Base-by-base conservation (phyloP, 176 grass and related monocot species). In the Eragrostis curvula region DNA sequence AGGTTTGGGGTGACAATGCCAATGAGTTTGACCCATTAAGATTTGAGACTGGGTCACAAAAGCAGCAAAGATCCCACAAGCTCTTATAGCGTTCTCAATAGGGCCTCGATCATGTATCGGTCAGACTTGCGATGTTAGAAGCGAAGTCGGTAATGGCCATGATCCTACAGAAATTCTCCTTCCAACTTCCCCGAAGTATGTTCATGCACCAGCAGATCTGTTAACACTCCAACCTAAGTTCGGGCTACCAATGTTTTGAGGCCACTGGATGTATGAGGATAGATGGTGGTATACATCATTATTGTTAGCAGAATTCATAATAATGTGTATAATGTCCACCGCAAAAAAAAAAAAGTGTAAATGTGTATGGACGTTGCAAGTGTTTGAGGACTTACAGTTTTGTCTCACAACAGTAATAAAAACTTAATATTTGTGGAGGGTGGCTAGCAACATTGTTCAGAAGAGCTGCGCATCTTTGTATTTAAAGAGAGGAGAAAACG, bases 101-200 rank as follows among this genome's bases (percentile, higher is more conserved):
- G 82, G 82, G 5, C 72, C 82, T 25, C 68, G 82, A 17, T 59
- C 82, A 4, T 84, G 82, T 63, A 84, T 84, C 25, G 82, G 82
- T 12, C 82, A 84, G 61, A 77, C 77, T 84, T 1, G 82, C 82
- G 0, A 77, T 84, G 73, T 18, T 77, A 48, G 73, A 84, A 84
- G 82, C 73, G 1, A 84, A 84, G 64, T 69, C 63, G 0, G 82
- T 60, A 0, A 59, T 84, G 82, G 63, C 51, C 64, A 59, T 84
- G 82, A 84, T 84, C 63, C 51, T 84, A 41, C 74, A 77, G 51
- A 84, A 70, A 46, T 84, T 84, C 64, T 59, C 64, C 49, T 77
- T 84, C 51, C 39, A 17, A 3, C 82, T 84, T 84, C 82, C 17
- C 51, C 73, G 3, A 77, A 36, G 3, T 84, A 84, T 46, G 64